A percentile compares a stretch with the other conserved stretches of the same genome.
Evolutionary conservation across 495 filamentous ascomycete genomes (phyloP).

Genomic region (Lasiosphaeriaceae sp.): DNA sequence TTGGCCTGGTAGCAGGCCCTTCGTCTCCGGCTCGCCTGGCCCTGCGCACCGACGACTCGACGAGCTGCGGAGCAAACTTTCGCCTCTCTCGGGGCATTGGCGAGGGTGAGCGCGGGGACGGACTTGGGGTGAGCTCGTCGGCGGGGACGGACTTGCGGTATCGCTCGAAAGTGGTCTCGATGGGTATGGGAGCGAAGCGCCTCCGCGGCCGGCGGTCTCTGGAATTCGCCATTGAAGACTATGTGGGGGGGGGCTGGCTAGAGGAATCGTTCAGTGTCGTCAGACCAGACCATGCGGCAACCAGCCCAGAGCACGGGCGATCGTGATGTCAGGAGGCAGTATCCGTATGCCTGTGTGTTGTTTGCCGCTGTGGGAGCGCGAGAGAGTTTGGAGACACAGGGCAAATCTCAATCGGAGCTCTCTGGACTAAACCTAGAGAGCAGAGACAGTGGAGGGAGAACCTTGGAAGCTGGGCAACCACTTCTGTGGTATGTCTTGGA

Average conservation of each 20-base stretch:
- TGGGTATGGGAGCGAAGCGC: conserved; percentile 55
- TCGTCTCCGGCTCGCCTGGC: conserved; percentile 50
- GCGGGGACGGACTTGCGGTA: conserved; percentile 41
- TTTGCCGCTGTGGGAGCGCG: too few species aligned
- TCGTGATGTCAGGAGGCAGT: too few species aligned
- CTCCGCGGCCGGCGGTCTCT: conserved; percentile 31
- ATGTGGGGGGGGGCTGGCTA: neutral
- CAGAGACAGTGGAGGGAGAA: neutral
- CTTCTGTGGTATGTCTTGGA: neutral
- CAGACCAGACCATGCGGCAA: conserved; percentile 12
- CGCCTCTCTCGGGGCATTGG: conserved; percentile 35
- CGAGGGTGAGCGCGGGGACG: conserved; percentile 39
- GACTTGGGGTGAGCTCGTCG: conserved; percentile 48
- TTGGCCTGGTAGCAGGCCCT: conserved; percentile 45
- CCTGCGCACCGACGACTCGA: conserved; percentile 60
- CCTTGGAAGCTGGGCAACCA: neutral
- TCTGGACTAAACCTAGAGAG: too few species aligned
- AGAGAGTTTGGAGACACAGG: too few species aligned
- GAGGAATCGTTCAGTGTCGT: neutral
- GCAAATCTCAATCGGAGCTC: too few species aligned
- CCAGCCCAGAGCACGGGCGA: too few species aligned
- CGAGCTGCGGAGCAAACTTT: conserved; percentile 60
- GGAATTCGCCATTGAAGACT: conserved; percentile 20
- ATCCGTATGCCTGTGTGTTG: too few species aligned
- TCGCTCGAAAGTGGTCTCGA: conserved; percentile 57